A percentile compares a stretch with the other conserved stretches of the same genome.
These are phyloP conservation scores for Calonectria pseudoturangicola DNA, from an alignment of 2,329 filamentous ascomycete genomes.

Conservation along the genomic window DNA sequence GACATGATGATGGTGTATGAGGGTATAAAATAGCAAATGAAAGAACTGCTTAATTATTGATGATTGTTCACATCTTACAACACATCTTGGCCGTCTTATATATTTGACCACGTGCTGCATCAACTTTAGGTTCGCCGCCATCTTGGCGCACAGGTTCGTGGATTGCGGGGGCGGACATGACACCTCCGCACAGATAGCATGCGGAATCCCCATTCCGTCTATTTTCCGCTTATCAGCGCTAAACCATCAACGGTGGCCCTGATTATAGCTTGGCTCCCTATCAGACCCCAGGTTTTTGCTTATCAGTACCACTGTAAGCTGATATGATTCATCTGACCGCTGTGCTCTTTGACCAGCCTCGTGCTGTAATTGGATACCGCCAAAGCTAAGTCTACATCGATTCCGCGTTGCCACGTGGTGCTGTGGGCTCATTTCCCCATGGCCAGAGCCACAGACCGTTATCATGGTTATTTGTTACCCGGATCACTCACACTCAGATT, in stretches of 20 bases:
- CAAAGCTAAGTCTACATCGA: neutral
- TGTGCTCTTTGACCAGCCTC: constrained; percentile 3
- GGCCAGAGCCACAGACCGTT: no score
- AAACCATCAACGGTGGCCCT: neutral
- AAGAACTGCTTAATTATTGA: neutral
- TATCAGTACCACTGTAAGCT: constrained; percentile 5
- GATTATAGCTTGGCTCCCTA: neutral
- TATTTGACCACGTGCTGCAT: neutral
- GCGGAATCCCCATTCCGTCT: constrained; percentile 15
- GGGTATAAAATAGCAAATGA: neutral
- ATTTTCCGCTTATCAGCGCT: constrained; percentile 18
- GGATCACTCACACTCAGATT: neutral
- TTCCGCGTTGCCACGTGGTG: neutral
- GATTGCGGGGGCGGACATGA: constrained; percentile 29
- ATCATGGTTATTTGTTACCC: constrained; percentile 1
- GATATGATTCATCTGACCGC: neutral
- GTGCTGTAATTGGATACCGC: neutral
- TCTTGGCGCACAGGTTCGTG: neutral
- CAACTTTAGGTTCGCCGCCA: neutral
- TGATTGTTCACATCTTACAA: neutral
- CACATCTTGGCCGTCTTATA: neutral
- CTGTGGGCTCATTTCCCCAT: neutral
- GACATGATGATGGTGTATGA: neutral
- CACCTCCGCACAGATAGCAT: constrained; percentile 27
- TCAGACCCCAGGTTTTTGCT: neutral